Conservation (phyloP, 2,329 filamentous ascomycete genomes). For the Trichoderma cornu-damae region DNA sequence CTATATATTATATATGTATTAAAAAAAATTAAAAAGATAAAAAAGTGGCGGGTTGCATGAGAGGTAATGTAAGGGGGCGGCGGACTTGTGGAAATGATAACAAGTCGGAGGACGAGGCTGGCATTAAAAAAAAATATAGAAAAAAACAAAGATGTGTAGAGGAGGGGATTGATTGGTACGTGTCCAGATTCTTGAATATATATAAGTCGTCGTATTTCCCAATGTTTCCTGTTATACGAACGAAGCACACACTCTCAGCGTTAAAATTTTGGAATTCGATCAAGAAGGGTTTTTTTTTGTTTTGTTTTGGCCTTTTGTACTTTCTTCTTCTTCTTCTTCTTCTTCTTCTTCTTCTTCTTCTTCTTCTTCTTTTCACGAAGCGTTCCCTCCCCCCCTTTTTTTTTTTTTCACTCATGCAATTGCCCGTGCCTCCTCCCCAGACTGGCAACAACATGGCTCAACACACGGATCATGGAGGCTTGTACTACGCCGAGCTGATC, state of each 20-base stretch:
- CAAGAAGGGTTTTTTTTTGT: too few relatives aligned
- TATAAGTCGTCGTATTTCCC: not conserved
- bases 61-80: not conserved
- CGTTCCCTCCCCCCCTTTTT: not conserved
- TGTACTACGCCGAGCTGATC: not conserved
- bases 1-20: too few relatives aligned
- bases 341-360: not conserved
- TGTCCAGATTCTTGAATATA: not conserved
- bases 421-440: not conserved
- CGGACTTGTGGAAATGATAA: not conserved
- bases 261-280: too few relatives aligned
- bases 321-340: not conserved
- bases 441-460: not conserved
- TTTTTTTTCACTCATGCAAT: conserved; percentile 1
- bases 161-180: too few relatives aligned
- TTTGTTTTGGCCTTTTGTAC: not conserved
- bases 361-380: not conserved
- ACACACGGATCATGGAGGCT: not conserved
- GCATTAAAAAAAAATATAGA: not conserved
- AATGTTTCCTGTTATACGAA: too few relatives aligned
- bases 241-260: too few relatives aligned
- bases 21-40: too few relatives aligned
- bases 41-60: not conserved
- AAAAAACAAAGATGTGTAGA: not conserved
- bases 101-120: not conserved